Base-by-base conservation (phyloP, 2,329 filamentous ascomycete species). In the Colletotrichum abscissum region DNA sequence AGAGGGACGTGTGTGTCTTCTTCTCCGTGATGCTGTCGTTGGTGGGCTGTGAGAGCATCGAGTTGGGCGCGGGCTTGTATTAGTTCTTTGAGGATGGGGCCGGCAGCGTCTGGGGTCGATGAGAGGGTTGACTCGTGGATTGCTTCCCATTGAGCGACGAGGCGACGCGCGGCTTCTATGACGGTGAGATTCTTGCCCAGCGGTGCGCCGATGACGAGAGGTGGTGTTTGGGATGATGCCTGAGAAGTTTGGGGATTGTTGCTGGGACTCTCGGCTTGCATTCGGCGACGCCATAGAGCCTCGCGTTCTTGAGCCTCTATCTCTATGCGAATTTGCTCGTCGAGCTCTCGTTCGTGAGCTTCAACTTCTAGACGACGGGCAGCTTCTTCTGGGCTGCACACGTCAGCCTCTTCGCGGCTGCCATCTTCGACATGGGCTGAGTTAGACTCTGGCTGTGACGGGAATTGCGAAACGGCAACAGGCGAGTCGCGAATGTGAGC, bases 101-200 rank as follows among this genome's bases (percentile, higher is more conserved):
- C 42, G 2, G 56, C 67, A 2, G 67, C 65, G 28, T 63, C 59
- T 69, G 72, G 22, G 69, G 63, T 16, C 38, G 69, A n/a, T 73
- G 46, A 22, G n/a, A 78, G 78, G 56, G 78, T 72, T 42, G 78
- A 59, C 65, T 78, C 71, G 57, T 79, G 74, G 55, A 83, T 82
- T 49, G 75, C 81, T 46, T 78, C 78, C 69, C 81, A 81, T 59
- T 83, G 84, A 59, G 80, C 74, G 7, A 85, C 80, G 55, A 82
- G 80, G 12, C 82, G 79, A 49, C 82, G 76, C 30, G 84, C 84
- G 28, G 79, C 74, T 74, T 85, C 80, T 54, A 83, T 79, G 9
- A 75, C 75, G 46, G 80, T 84, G 58, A 84, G 76, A 38, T 84
- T 81, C 28, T 81, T 80, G 5, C 82, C 81, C 5, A 85, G 71